Base-by-base conservation (phyloP, 2,329 filamentous ascomycete genomes). In the Sarocladium brachiariae region DNA sequence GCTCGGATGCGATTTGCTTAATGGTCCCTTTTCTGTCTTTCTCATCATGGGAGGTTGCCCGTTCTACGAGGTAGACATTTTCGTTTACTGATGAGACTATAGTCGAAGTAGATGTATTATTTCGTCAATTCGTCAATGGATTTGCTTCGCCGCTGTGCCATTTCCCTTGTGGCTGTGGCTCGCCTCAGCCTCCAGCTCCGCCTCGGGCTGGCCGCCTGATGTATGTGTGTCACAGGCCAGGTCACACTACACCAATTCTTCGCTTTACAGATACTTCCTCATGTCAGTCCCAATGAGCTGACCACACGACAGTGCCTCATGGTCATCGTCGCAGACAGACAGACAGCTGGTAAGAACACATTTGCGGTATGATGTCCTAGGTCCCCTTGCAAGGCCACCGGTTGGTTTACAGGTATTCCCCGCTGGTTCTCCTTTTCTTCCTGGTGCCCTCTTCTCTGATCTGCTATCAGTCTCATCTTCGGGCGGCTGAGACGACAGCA, bases 401-500 rank as follows among this genome's bases (percentile, higher is more conserved):
- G 21, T 21, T 47, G 18, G 43, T 21, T 18, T n/a, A n/a, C n/a
- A n/a, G 25, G 25, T 23, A 25, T 33, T 30, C 27, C 43, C 43
- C 25, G 25, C 43, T 16, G 16, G 27, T 21, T 30, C 43, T 21
- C n/a, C 24, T 23, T 45, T 21, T 30, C 11, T 19, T 30, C 21
- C 23, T 45, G 6, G 9, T 30, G 9, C 25, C 27, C 27, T 47
- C 27, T 11, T 19, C 27, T 27, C 23, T 25, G 19, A 5, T 14
- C 30, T 24, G 21, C 33, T 31, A 47, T 47, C 25, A 47, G 25
- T 47, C 43, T 47, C 16, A 47, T 23, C 43, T 47, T n/a, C 25
- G 18, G 46, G 49, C 51, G 52, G 49, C 41, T 51, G 52, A 51
- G 49, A 49, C 49, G 49, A 38, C 35, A 48, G 38, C 49, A 50